These are phyloP conservation scores for Blumeria hordei DNA, from an alignment of 2,329 filamentous ascomycete genomes.

Conservation along the genomic window DNA sequence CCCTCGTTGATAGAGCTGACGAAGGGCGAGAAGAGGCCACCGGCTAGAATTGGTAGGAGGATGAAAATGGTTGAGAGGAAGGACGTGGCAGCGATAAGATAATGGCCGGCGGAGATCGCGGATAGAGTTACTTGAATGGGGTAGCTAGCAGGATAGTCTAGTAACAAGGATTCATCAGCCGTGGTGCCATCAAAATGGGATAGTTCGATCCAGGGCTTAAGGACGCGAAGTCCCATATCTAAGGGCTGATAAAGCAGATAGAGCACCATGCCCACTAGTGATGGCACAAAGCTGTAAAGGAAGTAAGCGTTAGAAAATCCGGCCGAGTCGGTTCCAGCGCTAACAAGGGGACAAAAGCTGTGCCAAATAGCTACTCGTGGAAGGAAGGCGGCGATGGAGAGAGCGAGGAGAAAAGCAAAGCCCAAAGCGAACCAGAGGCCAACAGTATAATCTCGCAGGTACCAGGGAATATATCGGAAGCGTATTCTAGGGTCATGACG, in stretches of 20 bases:
- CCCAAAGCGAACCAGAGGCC: constrained; percentile 37
- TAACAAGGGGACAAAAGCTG: constrained; percentile 49
- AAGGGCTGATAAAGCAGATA: constrained; percentile 43
- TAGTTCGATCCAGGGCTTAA: constrained; percentile 47
- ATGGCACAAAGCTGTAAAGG: constrained; percentile 55
- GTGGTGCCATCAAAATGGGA: constrained; percentile 29
- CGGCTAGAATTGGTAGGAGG: constrained; percentile 37
- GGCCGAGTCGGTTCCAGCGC: constrained; percentile 29
- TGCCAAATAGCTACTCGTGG: constrained; percentile 35
- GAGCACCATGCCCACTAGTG: constrained; percentile 38
- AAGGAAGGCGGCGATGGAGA: constrained; percentile 60
- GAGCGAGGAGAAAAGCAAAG: constrained; percentile 37
- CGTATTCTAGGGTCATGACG: constrained; percentile 19
- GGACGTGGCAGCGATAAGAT: constrained; percentile 36
- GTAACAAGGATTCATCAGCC: constrained; percentile 38
- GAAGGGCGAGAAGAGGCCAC: constrained; percentile 39
- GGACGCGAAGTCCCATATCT: constrained; percentile 38
- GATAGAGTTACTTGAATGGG: constrained; percentile 34
- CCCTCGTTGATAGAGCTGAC: constrained; percentile 28
- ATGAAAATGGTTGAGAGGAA: constrained; percentile 33
- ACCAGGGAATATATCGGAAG: constrained; percentile 53
- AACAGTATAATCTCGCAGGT: constrained; percentile 41
- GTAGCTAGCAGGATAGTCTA: constrained; percentile 41
- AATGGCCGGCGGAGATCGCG: constrained; percentile 34
- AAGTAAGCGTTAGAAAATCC: constrained; percentile 78